Percentiles rank a stretch among this genome's conserved stretches.
These are phyloP conservation scores for Protoeuglena noctilucae DNA, from an alignment of 139 green algal species.

Conservation along the genomic window DNA sequence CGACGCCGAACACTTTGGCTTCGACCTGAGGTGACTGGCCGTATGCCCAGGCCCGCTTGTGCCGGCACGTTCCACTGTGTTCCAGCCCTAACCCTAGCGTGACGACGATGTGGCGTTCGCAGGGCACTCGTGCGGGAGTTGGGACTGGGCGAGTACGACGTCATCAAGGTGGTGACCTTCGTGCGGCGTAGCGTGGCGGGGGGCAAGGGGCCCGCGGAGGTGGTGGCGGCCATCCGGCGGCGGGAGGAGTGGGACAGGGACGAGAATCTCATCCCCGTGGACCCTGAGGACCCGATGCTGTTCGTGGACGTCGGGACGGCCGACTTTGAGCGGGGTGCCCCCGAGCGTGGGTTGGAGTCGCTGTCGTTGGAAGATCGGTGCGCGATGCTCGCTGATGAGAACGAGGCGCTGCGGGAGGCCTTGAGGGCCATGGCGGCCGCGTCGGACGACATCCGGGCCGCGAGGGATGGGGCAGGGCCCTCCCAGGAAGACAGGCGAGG, in stretches of 20 bases:
- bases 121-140: neutral
- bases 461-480: too few species aligned
- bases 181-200: slow-evolving; percentile 31
- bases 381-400: neutral
- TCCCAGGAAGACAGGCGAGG: too few species aligned
- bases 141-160: slow-evolving; percentile 47
- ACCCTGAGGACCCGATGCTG: slow-evolving; percentile 57
- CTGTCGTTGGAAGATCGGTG: neutral
- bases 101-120: neutral
- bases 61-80: neutral
- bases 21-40: slow-evolving; percentile 19
- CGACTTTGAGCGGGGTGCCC: neutral
- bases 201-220: slow-evolving; percentile 25
- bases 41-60: slow-evolving; percentile 1
- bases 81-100: slow-evolving; percentile 1
- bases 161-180: slow-evolving; percentile 68
- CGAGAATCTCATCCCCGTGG: slow-evolving; percentile 24
- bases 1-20: slow-evolving; percentile 29
- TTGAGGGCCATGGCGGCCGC: too few species aligned
- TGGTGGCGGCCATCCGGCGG: slow-evolving; percentile 6
- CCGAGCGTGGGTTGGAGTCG: neutral
- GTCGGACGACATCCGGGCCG: too few species aligned
- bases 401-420: neutral
- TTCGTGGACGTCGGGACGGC: slow-evolving; percentile 30
- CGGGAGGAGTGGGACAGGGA: slow-evolving; percentile 37